These are phyloP conservation scores for Aciculoconidium aculeatum DNA, from an alignment of 805 yeast genomes.

Conservation along the genomic window DNA sequence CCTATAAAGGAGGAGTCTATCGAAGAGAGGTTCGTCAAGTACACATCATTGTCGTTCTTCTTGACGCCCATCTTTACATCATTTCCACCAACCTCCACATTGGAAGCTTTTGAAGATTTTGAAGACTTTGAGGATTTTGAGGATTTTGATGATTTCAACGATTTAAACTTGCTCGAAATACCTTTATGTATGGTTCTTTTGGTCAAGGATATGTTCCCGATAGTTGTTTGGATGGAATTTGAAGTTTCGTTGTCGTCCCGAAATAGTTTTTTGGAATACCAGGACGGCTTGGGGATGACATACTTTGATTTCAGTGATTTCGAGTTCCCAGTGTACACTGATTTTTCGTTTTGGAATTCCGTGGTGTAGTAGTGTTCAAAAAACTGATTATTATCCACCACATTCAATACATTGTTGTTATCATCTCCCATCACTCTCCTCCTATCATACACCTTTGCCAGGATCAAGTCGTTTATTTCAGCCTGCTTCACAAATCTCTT, in stretches of 20 bases:
- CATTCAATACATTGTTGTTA: constrained; percentile 21
- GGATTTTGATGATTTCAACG: too few species aligned
- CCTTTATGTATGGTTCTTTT: too few species aligned
- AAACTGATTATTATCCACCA: constrained; percentile 21
- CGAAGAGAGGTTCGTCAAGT: constrained; percentile 4
- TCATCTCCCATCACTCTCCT: too few species aligned
- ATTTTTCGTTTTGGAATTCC: constrained; percentile 2
- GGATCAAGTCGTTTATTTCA: constrained; percentile 28
- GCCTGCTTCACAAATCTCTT: constrained; percentile 27
- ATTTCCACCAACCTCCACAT: constrained; percentile 2
- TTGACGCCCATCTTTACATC: constrained; percentile 7
- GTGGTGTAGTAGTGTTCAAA: constrained; percentile 21
- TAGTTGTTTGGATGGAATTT: constrained; percentile 2
- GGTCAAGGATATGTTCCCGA: constrained; percentile 4
- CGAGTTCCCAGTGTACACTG: too few species aligned
- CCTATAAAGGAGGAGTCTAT: constrained; percentile 5
- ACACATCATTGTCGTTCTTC: constrained; percentile 2
- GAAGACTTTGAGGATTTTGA: too few species aligned
- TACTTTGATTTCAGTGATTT: constrained; percentile 3
- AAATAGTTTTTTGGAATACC: constrained; percentile 10
- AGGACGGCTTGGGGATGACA: constrained; percentile 8
- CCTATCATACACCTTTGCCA: constrained; percentile 14
- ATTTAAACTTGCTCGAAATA: too few species aligned
- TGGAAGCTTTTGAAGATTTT: too few species aligned
- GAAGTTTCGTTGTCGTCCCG: constrained; percentile 4